Base-by-base conservation (phyloP, 148 eudicot species). In the Beta vulgaris region DNA sequence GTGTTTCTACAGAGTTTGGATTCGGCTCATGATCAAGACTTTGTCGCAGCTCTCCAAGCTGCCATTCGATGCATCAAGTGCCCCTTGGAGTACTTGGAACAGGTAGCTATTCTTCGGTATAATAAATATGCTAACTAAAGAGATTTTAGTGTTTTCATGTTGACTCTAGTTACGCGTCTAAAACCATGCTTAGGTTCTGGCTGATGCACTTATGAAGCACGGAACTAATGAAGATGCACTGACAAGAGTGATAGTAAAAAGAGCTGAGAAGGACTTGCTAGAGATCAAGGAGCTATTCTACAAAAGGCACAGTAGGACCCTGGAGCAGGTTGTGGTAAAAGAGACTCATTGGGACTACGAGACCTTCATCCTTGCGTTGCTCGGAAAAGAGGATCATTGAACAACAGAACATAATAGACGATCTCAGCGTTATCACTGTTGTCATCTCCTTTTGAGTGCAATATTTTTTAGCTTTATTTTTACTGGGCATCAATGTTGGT, bases 191-290 rank as follows among this genome's bases (percentile, higher is more conserved):
- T 62, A 92, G 96, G 88, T 88, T 13, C 5, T 92, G 73, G 88
- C 92, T 3, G 46, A 74, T 10, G 94, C 97, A 0, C 63, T 90
- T 23, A 76, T 81, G 32, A 82, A 82, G 85, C 75, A 76, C 0
- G 90, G 91, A 61, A 85, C 88, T 3, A 89, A 95, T 73, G 97
- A 92, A 72, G 96, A 92, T 34, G 76, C 88, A 10, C 69, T 95
- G 35, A 90, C 97, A 39, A 82, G 96, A 19, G 98, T 91, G 77
- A 76, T 91, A 1, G 91, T 88, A 6, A 82, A 91, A 0, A 79
- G 91, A 60, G 93, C 98, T 35, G 98, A 93, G 82, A 86, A 68
- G 51, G 98, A 93, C 79, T 69, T 91, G 82, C 67, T 59, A 28
- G 80, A 68, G 67, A 83, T 93, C 58, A 87, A 82, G 80, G 92